phyloP scores from a whole-genome alignment of 1,284 basidiomycete genomes.

The Phenoliferia sp. region DNA sequence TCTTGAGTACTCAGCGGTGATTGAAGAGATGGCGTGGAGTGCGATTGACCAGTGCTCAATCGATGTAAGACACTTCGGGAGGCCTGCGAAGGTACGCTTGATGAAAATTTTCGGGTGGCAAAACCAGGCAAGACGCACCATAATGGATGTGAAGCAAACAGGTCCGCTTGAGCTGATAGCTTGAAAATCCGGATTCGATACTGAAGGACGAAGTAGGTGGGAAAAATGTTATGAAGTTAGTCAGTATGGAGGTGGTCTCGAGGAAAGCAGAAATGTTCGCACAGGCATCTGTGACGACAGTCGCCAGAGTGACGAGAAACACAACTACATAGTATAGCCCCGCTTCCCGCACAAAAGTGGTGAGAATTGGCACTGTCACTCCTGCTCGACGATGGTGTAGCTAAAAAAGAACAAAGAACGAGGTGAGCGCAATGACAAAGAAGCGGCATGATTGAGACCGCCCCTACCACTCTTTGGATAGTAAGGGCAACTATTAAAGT shows the following conservation, averaged over 20 bases:
- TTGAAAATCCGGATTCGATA: not conserved
- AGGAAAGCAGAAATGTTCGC: not conserved
- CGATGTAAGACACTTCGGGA: not conserved
- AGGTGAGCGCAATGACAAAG: not conserved
- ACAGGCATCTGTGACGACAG: not conserved
- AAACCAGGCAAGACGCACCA: not conserved
- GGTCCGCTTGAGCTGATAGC: not conserved
- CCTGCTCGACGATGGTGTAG: not conserved
- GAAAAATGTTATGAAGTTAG: not conserved
- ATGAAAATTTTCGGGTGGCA: not conserved
- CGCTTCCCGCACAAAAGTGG: not conserved
- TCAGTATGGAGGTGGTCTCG: no score
- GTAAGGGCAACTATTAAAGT: not conserved
- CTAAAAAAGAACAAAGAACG: not conserved
- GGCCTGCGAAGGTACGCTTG: not conserved
- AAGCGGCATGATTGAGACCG: no score
- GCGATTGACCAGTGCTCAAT: not conserved
- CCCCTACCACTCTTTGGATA: not conserved
- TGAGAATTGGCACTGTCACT: not conserved
- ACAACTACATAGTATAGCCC: not conserved
- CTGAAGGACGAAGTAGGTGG: not conserved
- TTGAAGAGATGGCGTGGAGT: not conserved
- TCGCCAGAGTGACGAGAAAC: not conserved
- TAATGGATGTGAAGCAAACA: not conserved
- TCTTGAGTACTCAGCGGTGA: not conserved